A percentile compares a stretch with the other conserved stretches of the same genome.
These are phyloP conservation scores for Rhodocollybia butyracea DNA, from an alignment of 768 basidiomycete genomes.

Conservation along the genomic window DNA sequence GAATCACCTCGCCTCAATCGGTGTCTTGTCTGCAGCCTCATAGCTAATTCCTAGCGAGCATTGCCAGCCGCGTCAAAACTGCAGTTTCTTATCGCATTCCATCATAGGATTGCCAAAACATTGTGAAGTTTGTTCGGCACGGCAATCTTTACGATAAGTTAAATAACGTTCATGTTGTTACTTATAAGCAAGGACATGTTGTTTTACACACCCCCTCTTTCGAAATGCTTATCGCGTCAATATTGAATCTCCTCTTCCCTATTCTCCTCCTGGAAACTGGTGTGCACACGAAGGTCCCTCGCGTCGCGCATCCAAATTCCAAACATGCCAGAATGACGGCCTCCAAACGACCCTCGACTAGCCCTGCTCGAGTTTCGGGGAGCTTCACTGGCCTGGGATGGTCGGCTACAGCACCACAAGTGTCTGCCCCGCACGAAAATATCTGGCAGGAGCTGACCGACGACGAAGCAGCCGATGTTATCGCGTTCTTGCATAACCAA, in stretches of 20 bases:
- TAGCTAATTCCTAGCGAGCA: no score
- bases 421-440: neutral
- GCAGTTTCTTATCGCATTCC: neutral
- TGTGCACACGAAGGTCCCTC: neutral
- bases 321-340: neutral
- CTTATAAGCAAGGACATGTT: no score
- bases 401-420: slow-evolving; percentile 2
- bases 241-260: neutral
- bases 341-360: neutral
- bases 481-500: slow-evolving; percentile 18
- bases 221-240: neutral
- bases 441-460: slow-evolving; percentile 2
- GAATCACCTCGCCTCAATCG: no score
- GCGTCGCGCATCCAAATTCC: slow-evolving; percentile 2
- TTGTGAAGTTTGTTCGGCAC: neutral
- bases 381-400: slow-evolving; percentile 7
- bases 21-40: no score
- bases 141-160: no score
- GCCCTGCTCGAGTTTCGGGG: neutral
- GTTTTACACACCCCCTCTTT: neutral
- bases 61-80: no score
- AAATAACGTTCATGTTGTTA: no score
- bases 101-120: no score
- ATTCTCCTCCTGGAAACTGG: neutral
- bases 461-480: slow-evolving; percentile 12